phyloP scores from a whole-genome alignment of 2,329 filamentous ascomycete genomes.

The Remersonia thermophila region DNA sequence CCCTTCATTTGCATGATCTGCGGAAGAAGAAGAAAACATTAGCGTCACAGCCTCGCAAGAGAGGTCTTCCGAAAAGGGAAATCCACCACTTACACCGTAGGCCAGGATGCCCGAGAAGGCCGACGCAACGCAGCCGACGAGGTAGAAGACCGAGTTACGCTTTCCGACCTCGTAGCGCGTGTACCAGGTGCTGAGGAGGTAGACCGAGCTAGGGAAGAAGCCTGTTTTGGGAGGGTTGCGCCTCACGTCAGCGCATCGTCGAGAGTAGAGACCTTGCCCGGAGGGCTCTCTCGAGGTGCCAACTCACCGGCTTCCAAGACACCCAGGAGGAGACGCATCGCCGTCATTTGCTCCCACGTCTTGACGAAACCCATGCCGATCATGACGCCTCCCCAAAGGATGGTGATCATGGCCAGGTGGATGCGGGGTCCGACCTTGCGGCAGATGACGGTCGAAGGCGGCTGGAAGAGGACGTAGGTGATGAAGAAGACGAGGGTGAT shows the following conservation, averaged over 20 bases:
- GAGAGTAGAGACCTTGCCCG: no score
- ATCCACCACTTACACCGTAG: slow-evolving; percentile 48
- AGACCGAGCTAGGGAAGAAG: slow-evolving; percentile 60
- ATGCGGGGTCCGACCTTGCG: slow-evolving; percentile 52
- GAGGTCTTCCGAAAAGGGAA: no score
- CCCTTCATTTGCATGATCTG: slow-evolving; percentile 51
- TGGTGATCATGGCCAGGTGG: slow-evolving; percentile 41
- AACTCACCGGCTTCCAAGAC: slow-evolving; percentile 44
- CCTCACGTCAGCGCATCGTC: background rate
- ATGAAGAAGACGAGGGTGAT: slow-evolving; percentile 64
- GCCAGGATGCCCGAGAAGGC: slow-evolving; percentile 58
- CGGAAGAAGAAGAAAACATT: no score
- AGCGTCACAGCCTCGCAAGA: no score
- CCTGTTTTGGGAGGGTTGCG: slow-evolving; percentile 21
- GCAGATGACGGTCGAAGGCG: slow-evolving; percentile 56
- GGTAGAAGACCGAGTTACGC: slow-evolving; percentile 56
- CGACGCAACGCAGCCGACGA: slow-evolving; percentile 53
- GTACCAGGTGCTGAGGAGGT: slow-evolving; percentile 64
- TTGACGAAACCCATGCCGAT: slow-evolving; percentile 53
- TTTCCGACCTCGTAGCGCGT: slow-evolving; percentile 58
- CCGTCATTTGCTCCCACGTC: slow-evolving; percentile 39
- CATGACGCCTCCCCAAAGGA: slow-evolving; percentile 49
- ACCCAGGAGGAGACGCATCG: slow-evolving; percentile 46
- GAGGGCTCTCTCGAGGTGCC: background rate
- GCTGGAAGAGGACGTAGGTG: slow-evolving; percentile 59